Conservation (phyloP, 2,329 filamentous ascomycete species). For the Cladorrhinum sp. region DNA sequence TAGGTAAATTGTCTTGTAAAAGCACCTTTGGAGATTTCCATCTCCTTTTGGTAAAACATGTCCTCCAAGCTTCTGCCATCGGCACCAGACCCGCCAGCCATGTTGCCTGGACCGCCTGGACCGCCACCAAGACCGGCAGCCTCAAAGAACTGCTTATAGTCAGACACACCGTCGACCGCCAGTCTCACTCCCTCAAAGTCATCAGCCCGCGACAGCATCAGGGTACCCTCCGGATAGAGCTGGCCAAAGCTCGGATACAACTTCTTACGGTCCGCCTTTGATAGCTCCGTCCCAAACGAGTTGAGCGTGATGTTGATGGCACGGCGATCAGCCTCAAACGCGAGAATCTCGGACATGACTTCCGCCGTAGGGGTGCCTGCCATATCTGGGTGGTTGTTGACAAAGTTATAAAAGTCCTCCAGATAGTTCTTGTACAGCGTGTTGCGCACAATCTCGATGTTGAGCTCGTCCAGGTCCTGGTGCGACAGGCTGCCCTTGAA, state of each 20-base stretch:
- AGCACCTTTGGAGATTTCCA: slow-evolving; percentile 93
- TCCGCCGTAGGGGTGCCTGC: slow-evolving; percentile 84
- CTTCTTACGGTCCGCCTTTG: slow-evolving; percentile 91
- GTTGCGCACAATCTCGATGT: slow-evolving; percentile 98
- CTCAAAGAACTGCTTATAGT: slow-evolving; percentile 97
- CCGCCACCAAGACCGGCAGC: slow-evolving; percentile 76
- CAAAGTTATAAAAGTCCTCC: slow-evolving; percentile 93
- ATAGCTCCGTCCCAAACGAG: slow-evolving; percentile 94
- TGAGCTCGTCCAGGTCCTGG: slow-evolving; percentile 95
- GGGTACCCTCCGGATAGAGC: slow-evolving; percentile 87
- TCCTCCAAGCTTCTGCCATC: slow-evolving; percentile 93
- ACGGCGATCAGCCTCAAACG: slow-evolving; percentile 94
- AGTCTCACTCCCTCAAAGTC: slow-evolving; percentile 91
- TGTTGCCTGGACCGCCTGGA: slow-evolving; percentile 73
- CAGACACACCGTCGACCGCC: slow-evolving; percentile 86
- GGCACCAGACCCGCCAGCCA: slow-evolving; percentile 72
- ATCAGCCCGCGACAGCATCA: slow-evolving; percentile 93
- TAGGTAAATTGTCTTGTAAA: slow-evolving; percentile 97
- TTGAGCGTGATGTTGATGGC: slow-evolving; percentile 99
- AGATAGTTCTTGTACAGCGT: slow-evolving; percentile 99
- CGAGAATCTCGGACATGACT: slow-evolving; percentile 91
- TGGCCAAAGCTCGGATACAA: slow-evolving; percentile 90
- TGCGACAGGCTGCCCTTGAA: slow-evolving; percentile 97
- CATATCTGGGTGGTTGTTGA: slow-evolving; percentile 86
- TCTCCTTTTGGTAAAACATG: slow-evolving; percentile 98